Base-by-base conservation (phyloP, 2,329 filamentous ascomycete species). In the Microcyclospora pomicola region DNA sequence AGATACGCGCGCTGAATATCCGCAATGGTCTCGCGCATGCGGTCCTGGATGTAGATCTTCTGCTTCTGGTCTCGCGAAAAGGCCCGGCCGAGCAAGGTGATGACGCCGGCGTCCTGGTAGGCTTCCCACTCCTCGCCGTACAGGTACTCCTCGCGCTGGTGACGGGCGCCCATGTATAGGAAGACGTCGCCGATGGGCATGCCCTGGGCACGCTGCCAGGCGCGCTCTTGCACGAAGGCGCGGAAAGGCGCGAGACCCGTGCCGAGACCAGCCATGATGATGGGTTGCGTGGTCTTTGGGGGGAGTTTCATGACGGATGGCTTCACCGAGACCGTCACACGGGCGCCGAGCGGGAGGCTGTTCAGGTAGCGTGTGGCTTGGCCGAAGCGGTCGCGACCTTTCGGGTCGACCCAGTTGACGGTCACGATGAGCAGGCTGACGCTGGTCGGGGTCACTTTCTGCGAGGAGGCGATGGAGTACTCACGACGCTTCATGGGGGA, bases 91-190 rank as follows among this genome's bases (percentile, higher is more conserved):
- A 98, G 75, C 31, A 94, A 73, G 0, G 91, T 98, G 59, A 98
- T 87, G 51, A 98, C 84, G 36, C 91, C 91, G 0, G 91, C 86
- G 43, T 87, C 88, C 56, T 91, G 76, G 64, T 98, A 98, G 0
- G 91, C 91, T 63, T 98, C 91, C 91, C 91, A 98, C 63, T 98
- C 91, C 63, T 98, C 91, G 44, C 91, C 91, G 57, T 96, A 98
- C 43, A 95, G 79, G 64, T 98, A 98, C 66, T 98, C 91, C 65
- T 98, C 91, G 48, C 87, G 84, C 69, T 95, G 86, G 71, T 95
- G 87, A 37, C 91, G 87, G 13, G 86, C 88, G 46, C 91, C 91
- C 69, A 98, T 88, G 72, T 96, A 98, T 42, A 98, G 68, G 37
- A 98, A 75, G 45, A 96, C 91, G 32, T 85, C 69, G 38, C 91